Base-by-base conservation (phyloP, 2,329 filamentous ascomycete genomes). In the Stemphylium lycopersici region DNA sequence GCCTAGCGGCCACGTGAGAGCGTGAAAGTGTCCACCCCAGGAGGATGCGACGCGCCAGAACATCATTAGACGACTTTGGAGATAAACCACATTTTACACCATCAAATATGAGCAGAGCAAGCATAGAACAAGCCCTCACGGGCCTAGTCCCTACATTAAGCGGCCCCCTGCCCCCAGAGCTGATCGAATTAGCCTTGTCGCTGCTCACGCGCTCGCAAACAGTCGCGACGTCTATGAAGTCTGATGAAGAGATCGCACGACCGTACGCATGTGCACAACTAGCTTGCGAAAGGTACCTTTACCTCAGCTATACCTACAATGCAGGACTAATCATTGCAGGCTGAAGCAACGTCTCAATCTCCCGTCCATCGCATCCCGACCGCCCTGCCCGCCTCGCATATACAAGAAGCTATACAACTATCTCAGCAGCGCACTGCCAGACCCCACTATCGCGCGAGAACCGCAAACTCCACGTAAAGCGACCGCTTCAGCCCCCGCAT, bases 361-460 rank as follows among this genome's bases (percentile, higher is more conserved):
- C 12, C 68, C 73, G 16, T 48, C 70, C 20, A 72, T 75, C 24
- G 51, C 66, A 8, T 69, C 72, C 11, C 72, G 70, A 11, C 72
- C 72, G 6, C 72, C 72, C 20, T 74, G 71, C 32, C 71, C 72
- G 3, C 71, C 72, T 2, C 72, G 69, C 20, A 67, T 91, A 47
- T 98, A 98, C 79, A 90, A 90, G 67, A 90, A 91, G 54, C 81
- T 98, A 33, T 95, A 93, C 73, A 80, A 80, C 29, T 92, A 93
- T 71, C 85, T 98, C 55, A 88, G 93, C 63, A 86, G 85, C 50
- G 87, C 88, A 36, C 80, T 98, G 4, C 82, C 83, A 12, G 78
- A 75, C 6, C 48, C 67, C 15, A 58, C 61, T 24, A 51, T 58
- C 11, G 37, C 60, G 12, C 56, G 62, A n/a, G 69, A 67, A 6